Base-by-base conservation (phyloP, 768 basidiomycete species). In the Russula emetica region DNA sequence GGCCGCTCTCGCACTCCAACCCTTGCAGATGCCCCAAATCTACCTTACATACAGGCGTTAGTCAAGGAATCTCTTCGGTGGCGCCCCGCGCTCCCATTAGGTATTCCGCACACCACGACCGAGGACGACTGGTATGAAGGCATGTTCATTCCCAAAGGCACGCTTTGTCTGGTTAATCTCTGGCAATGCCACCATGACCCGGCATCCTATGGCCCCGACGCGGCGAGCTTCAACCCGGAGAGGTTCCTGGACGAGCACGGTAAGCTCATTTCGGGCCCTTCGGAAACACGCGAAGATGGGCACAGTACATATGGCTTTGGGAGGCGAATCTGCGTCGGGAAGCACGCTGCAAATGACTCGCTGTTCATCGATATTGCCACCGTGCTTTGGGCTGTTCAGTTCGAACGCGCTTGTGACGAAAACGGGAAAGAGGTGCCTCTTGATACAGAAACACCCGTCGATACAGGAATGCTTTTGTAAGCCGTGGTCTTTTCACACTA, bases 111-210 rank as follows among this genome's bases (percentile, higher is more conserved):
- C 26, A 34, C n/a, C 51, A 40, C 61, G 55, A 56, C 63, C 60
- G 54, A 63, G 58, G 74, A 75, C 54, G 71, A 72, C 51, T 67
- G 52, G 52, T 76, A 73, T 50, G 66, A 67, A 50, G 71, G 66
- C 14, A 58, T 62, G 52, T 65, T 71, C 56, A 76, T 78, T 18
- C 77, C 77, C 0, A 73, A 70, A 40, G 76, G 75, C 13, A 74
- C 75, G 1, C 67, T 73, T 1, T 68, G 76, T 32, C 54, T 75
- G 38, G 66, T 67, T 3, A 75, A 75, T 55, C 16, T 66, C n/a
- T 66, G 69, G 64, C 55, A 49, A 7, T 49, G 60, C 30, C 55
- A 62, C 30, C 45, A 59, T 14, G 51, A 63, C 30, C 45, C 61
- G 8, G 45, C 55, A 16, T 24, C 49, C 8, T 70, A 63, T 32